Base-by-base conservation (phyloP, 345 rosid genomes). In the Boechera retrofracta region DNA sequence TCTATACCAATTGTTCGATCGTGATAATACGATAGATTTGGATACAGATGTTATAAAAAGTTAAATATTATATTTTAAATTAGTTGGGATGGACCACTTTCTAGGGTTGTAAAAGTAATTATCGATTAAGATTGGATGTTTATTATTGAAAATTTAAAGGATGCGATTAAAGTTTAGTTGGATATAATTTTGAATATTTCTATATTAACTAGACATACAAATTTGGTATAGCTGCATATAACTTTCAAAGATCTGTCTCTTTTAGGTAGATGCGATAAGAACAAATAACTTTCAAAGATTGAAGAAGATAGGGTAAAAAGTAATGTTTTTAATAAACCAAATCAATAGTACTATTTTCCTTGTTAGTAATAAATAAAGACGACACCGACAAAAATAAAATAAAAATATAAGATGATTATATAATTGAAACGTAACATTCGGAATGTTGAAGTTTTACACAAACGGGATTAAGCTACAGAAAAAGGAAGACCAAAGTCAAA, bases 401-500 rank as follows among this genome's bases (percentile, higher is more conserved):
- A n/a, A 26, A 33, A 31, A 31, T 4, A 5, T 31, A 31, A 54
- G 36, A 42, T 39, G 42, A 38, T 41, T 33, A 11, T 36, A 33
- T 21, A 4, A 74, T 56, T 11, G 41, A 8, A 56, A 67, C 67
- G 67, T 74, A 33, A 45, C 51, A 56, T 65, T 66, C 39, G 72
- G 58, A 65, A 35, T 66, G 72, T 66, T 57, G 59, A 66, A 74
- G 15, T 32, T 67, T 28, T 10, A 67, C 28, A 36, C 12, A 74
- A 74, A 65, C 13, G 59, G 56, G 66, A 56, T 74, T 13, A 64
- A 65, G 65, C 64, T 53, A 63, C 63, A 11, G 4, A 21, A 64
- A 74, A 57, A 26, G 28, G 58, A 18, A 67, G 79, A 75, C 79
- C 61, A 67, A 48, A 67, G 73, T 67, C 73, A 75, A 73, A 73